Evolutionary conservation across 75 land plant species (phyloP), one percentile per base, ranked within the genome.

Genomic region (Selaginella tamariscina): DNA sequence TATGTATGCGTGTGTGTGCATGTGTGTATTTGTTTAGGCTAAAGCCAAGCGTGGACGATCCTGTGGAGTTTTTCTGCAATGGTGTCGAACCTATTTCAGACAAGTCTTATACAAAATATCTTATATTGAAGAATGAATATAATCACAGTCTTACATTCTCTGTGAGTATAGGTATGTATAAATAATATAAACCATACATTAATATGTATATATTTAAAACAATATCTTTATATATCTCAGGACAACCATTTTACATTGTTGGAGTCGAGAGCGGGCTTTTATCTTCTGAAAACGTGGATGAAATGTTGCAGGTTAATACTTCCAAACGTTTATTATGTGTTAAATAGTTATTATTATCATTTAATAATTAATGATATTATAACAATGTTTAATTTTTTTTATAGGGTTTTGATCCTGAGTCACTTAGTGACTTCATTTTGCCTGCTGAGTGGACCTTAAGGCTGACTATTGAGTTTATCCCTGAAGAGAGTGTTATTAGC

Each of bases 81-180:
- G 49, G 49, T 5, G 49, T 15, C 49, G 49, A 5, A 5, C 49
- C 49, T 5, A 5, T 15, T 5, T 39, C 49, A 39, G 49, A 39
- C 15, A 39, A 39, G 15, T 59, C 18, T 21, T 59, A 23, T 23
- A 59, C 21, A 8, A 59, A 59, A n/a, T 2, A 9, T 2, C n/a
- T 59, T 8, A n/a, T 23, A 2, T 27, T 59, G 62, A 5, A 59
- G n/a, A 59, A 59, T 59, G 62, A 8, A 9, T 59, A 59, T 59
- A 21, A 21, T 59, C 26, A 59, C 26, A 26, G 24, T 27, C 62
- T 59, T n/a, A 23, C 62, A 5, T 59, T 59, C 62, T 59, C 62
- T 5, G 62, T 59, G 21, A n/a, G n/a, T n/a, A n/a, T n/a, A n/a
- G n/a, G n/a, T n/a, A n/a, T n/a, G n/a, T n/a, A n/a, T n/a, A n/a